Conservation (phyloP, 2,329 filamentous ascomycete genomes). For the Intubia oerlemansii region DNA sequence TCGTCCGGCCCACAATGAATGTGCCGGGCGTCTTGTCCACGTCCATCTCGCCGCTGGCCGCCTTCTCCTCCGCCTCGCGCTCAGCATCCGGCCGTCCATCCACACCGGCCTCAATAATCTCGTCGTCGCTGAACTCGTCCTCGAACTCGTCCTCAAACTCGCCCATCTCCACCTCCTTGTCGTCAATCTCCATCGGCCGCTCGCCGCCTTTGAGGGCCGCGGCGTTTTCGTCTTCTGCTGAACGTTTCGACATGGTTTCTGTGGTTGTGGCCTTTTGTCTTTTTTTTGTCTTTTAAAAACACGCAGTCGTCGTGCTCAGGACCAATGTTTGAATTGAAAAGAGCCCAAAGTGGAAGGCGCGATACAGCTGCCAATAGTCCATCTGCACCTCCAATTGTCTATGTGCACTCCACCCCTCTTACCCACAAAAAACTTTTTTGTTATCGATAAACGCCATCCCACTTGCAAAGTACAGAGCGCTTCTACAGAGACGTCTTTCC, state of each 20-base stretch:
- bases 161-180: slow-evolving; percentile 39
- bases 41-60: slow-evolving; percentile 52
- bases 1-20: slow-evolving; percentile 87
- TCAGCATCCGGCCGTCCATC: slow-evolving; percentile 85
- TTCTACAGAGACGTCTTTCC: too few relatives aligned
- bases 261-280: neutral
- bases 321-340: too few relatives aligned
- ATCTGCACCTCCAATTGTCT: too few relatives aligned
- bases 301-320: too few relatives aligned
- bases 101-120: slow-evolving; percentile 84
- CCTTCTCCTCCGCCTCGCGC: slow-evolving; percentile 72
- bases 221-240: slow-evolving; percentile 7
- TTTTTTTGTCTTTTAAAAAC: neutral
- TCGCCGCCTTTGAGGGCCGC: slow-evolving; percentile 35
- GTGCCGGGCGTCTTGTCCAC: slow-evolving; percentile 58
- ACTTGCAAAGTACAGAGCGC: too few relatives aligned
- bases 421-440: too few relatives aligned
- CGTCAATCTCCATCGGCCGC: slow-evolving; percentile 46
- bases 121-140: slow-evolving; percentile 69
- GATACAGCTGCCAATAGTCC: too few relatives aligned
- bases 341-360: too few relatives aligned
- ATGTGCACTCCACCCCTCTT: too few relatives aligned
- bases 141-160: slow-evolving; percentile 95
- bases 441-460: too few relatives aligned
- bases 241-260: slow-evolving; percentile 9